Base-by-base conservation (phyloP, 495 filamentous ascomycete genomes). In the Halenospora varia region DNA sequence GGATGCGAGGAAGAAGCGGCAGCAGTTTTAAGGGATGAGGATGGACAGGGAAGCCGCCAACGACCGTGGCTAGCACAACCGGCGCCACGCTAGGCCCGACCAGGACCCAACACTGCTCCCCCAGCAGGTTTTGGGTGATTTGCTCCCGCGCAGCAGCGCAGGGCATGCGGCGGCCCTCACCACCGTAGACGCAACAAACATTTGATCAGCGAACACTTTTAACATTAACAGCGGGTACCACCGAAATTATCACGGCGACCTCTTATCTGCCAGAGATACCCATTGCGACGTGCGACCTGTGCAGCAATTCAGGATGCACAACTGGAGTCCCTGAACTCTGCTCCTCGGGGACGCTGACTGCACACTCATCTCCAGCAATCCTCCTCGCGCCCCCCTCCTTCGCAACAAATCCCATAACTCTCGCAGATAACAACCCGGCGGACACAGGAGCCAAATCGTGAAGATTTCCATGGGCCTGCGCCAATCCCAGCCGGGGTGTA, bases 21-120 rank as follows among this genome's bases (percentile, higher is more conserved):
- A 25, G 17, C 40, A 39, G 51, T 42, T 41, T 20, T n/a, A 53
- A 42, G 49, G 25, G 50, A 48, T 26, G 53, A 44, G 57, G 49
- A 40, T 52, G 41, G 48, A 6, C 13, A 46, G 42, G 42, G 42
- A 17, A 17, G 42, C 19, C 8, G 42, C 42, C 15, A 20, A n/a
- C 17, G 19, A 8, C 35, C 9, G 9, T 9, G 35, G n/a, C 9
- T 40, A 9, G 35, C 35, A 9, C n/a, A 40, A n/a, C 9, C 35
- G 9, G 35, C 9, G n/a, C n/a, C n/a, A n/a, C n/a, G n/a, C n/a
- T n/a, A n/a, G n/a, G n/a, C n/a, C n/a, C n/a, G n/a, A n/a, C n/a
- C n/a, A n/a, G n/a, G n/a, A n/a, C n/a, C n/a, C n/a, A n/a, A n/a
- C n/a, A n/a, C n/a, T n/a, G n/a, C n/a, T n/a, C 29, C 29, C 29